phyloP scores from a whole-genome alignment of 2,329 filamentous ascomycete species.

The Bipolaris sorokiniana region DNA sequence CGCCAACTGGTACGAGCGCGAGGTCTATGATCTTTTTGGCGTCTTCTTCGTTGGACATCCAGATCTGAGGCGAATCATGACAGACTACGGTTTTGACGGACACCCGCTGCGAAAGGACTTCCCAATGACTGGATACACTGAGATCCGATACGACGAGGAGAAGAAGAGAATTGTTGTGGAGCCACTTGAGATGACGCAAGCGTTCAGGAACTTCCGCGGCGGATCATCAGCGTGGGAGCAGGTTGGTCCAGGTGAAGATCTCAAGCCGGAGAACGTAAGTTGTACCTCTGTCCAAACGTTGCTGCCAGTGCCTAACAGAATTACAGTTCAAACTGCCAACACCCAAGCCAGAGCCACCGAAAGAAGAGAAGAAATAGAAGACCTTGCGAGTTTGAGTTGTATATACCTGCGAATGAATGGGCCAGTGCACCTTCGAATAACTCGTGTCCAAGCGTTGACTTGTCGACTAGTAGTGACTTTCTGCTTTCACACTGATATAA shows the following conservation, averaged over 20 bases:
- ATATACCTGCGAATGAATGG: constrained; percentile 47
- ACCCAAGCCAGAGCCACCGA: constrained; percentile 86
- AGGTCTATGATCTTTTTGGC: constrained; percentile 96
- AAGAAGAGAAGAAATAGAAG: constrained; percentile 87
- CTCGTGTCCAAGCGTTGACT: neutral
- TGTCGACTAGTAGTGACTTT: neutral
- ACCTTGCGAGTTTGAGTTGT: constrained; percentile 43
- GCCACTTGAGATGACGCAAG: constrained; percentile 95
- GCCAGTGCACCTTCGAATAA: constrained; percentile 19
- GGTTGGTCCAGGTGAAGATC: constrained; percentile 73
- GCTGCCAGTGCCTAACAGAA: constrained; percentile 5
- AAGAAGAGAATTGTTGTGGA: constrained; percentile 99
- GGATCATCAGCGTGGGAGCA: constrained; percentile 70
- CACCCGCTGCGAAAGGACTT: constrained; percentile 98
- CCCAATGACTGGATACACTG: constrained; percentile 95
- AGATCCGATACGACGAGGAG: constrained; percentile 97
- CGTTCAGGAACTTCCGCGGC: constrained; percentile 97
- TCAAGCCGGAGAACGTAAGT: constrained; percentile 70
- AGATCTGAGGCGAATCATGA: constrained; percentile 97
- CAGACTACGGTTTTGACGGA: constrained; percentile 98
- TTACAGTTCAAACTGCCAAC: constrained; percentile 89
- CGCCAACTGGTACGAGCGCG: constrained; percentile 98
- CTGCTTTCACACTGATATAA: neutral
- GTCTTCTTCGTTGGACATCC: constrained; percentile 97
- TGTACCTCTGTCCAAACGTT: constrained; percentile 22